Base-by-base conservation (phyloP, 1,284 basidiomycete genomes). In the Ustilago xerochloae region DNA sequence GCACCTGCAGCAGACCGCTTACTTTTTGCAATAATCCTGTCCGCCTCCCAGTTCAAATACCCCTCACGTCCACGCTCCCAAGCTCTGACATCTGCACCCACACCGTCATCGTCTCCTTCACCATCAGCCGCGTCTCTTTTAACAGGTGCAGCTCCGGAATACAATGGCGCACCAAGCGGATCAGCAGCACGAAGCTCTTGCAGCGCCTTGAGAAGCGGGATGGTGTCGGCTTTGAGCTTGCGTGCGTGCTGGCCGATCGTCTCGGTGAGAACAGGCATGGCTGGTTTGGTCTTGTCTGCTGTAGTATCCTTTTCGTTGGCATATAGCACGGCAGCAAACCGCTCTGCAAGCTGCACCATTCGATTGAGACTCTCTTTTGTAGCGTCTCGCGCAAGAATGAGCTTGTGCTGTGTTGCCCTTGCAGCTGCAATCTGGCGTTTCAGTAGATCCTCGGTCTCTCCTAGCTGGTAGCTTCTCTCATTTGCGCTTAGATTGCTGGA, bases 1-100 rank as follows among this genome's bases (percentile, higher is more conserved):
- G 51, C 29, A 4, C 22, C 39, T 0, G 50, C 51, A n/a, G 39
- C 50, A 10, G 53, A 38, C 9, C 64, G 49, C 18, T 75, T 75
- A 48, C 48, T 52, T 39, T 75, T 72, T 18, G 77, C 72, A 28
- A 81, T 58, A 48, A 82, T 80, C 10, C 75, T 58, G 26, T 77
- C 63, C 16, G 78, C 72, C 52, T 80, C 78, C 81, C 81, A 82
- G 33, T 72, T 77, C 26, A 82, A 60, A 50, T 81, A 82, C 2
- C 53, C 65, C 47, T 82, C 79, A 20, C 81, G 67, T 12, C 77
- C 74, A 13, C 64, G 52, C 24, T 78, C 69, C 81, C 78, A 81
- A 7, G 63, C 62, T 10, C 65, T 50, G 22, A 55, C 52, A n/a
- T 64, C 64, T 15, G 62, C 65, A 24, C 24, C 32, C 6, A 30